phyloP scores from a whole-genome alignment of 2,329 filamentous ascomycete species.

The Arthrobotrys megalospora region DNA sequence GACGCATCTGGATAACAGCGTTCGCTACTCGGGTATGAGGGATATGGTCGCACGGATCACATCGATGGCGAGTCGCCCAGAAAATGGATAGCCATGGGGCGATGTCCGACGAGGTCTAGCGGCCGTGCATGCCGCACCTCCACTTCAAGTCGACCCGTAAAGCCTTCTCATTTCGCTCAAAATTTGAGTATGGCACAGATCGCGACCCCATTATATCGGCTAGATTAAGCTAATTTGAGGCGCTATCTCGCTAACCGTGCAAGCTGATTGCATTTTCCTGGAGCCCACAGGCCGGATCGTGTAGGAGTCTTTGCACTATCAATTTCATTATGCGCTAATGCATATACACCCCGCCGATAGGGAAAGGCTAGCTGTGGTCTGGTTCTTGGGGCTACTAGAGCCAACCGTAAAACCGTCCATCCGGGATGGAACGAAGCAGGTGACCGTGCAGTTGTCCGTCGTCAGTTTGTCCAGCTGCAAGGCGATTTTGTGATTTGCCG shows the following conservation, averaged over 20 bases:
- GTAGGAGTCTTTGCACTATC: conserved; percentile 27
- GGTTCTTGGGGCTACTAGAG: conserved; percentile 39
- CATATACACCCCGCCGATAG: background rate
- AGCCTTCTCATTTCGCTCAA: conserved; percentile 14
- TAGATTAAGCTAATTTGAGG: conserved; percentile 27
- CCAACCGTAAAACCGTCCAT: conserved; percentile 9
- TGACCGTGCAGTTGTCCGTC: conserved; percentile 28
- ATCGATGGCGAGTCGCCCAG: conserved; percentile 11
- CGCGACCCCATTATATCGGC: background rate
- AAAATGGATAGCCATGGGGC: background rate
- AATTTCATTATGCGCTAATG: background rate
- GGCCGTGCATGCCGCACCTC: conserved; percentile 26
- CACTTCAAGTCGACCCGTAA: conserved; percentile 22
- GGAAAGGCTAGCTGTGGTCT: conserved; percentile 18
- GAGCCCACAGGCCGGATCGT: conserved; percentile 13
- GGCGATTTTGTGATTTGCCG: conserved; percentile 32
- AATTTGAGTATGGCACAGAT: background rate
- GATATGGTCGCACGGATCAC: conserved; percentile 48
- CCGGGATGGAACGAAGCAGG: conserved; percentile 32
- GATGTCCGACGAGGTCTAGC: background rate
- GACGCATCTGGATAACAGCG: conserved; percentile 56
- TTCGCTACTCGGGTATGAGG: conserved; percentile 19
- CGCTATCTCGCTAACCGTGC: conserved; percentile 41
- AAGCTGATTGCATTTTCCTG: conserved; percentile 2
- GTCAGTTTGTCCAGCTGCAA: conserved; percentile 2